Base-by-base conservation (phyloP, 495 filamentous ascomycete genomes). In the Sphaerosporella brunnea region DNA sequence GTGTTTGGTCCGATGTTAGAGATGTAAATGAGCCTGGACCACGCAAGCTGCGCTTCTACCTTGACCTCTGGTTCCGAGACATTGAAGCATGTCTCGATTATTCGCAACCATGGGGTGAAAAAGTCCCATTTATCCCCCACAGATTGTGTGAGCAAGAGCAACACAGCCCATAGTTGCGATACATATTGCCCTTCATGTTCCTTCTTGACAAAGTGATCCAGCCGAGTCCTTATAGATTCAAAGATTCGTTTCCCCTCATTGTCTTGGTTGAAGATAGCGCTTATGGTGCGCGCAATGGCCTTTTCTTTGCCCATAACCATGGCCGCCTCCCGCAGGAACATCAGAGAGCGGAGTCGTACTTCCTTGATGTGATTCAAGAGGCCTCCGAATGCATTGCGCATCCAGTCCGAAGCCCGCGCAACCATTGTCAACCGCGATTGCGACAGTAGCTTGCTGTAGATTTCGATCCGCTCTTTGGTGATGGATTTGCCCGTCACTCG, bases 121-220 rank as follows among this genome's bases (percentile, higher is more conserved):
- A 74, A 74, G 43, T 78, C 71, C 84, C 84, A 95, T 49, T 72
- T 66, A 24, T 83, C 74, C 13, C 86, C 56, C 19, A 73, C 68
- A 36, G 65, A 71, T 30, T 64, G 65, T 23, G 54, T 73, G 18
- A 94, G 73, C 2, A 94, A 69, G 7, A 88, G 69, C 3, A 90
- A 68, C 18, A 82, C 70, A 40, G 78, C 82, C 88, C 88, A 97
- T 24, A 95, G 81, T 45, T 83, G 78, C 4, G 90, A 85, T n/a
- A 90, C 84, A 48, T 75, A 70, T 19, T 69, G 68, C 8, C 73
- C 74, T n/a, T 78, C 70, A 36, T 77, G 73, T 34, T 75, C 70
- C 4, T 24, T 28, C 20, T 70, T 67, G 32, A 80, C 63, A 73
- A 93, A 81, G n/a, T 72, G 63, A 37, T 65, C 69, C 51, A 95